Percentiles rank a stretch among this genome's conserved stretches.
These are phyloP conservation scores for Rhizophlyctis rosea DNA, from an alignment of 192 early-diverging fungal genomes.

Conservation along the genomic window DNA sequence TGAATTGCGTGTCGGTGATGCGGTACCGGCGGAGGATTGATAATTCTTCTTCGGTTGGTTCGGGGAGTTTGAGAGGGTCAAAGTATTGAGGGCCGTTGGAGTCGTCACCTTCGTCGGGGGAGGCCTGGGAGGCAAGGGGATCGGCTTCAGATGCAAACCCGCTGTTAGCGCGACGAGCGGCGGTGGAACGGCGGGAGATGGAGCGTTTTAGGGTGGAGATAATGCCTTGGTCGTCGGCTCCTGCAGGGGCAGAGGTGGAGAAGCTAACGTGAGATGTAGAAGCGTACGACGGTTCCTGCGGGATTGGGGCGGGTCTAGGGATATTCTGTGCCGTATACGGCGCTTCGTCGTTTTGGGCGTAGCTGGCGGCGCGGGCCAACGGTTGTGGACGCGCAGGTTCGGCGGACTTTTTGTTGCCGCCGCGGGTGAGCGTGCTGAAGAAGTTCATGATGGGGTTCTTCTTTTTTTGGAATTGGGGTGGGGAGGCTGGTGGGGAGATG, in stretches of 20 bases:
- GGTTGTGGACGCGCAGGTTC: background rate
- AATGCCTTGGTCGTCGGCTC: constrained; percentile 23
- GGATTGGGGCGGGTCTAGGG: background rate
- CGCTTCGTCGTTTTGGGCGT: background rate
- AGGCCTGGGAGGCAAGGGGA: background rate
- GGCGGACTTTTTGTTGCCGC: constrained; percentile 10
- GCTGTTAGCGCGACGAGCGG: constrained; percentile 14
- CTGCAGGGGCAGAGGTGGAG: constrained; percentile 13
- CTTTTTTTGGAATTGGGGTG: constrained; percentile 11
- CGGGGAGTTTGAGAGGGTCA: constrained; percentile 40
- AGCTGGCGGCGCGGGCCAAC: background rate
- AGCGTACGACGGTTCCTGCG: background rate
- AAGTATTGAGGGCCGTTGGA: constrained; percentile 24
- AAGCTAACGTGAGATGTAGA: background rate
- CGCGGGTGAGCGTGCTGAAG: constrained; percentile 30
- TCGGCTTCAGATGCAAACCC: too few species aligned
- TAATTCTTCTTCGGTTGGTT: constrained; percentile 29
- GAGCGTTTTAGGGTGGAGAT: constrained; percentile 26
- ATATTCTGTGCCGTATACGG: too few species aligned
- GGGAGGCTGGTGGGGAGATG: constrained; percentile 4
- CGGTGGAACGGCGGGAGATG: constrained; percentile 23
- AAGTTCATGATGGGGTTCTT: constrained; percentile 21
- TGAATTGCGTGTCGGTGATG: constrained; percentile 60
- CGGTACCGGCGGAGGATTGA: constrained; percentile 51
- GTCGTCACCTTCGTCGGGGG: background rate